phyloP scores from a whole-genome alignment of 371 early-diverging fungal genomes.

The Thermomucor indicae-seudaticae region DNA sequence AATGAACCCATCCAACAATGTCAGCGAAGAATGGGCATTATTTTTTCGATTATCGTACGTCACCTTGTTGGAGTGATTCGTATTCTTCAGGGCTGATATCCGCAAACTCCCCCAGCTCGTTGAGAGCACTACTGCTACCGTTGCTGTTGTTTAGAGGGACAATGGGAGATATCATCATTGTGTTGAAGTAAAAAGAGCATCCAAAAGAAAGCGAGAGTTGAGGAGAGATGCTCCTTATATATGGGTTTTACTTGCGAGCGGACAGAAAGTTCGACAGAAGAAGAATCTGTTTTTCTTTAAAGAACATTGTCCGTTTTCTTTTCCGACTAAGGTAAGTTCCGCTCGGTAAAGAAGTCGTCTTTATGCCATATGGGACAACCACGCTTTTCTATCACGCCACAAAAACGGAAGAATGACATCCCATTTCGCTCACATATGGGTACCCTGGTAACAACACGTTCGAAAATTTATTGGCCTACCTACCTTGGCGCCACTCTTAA shows the following conservation, averaged over 20 bases:
- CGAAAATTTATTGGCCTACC: too few species aligned
- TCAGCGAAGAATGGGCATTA: too few species aligned
- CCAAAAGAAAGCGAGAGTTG: background rate
- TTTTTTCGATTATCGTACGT: background rate
- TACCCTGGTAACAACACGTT: too few species aligned
- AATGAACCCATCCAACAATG: too few species aligned
- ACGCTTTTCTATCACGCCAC: too few species aligned
- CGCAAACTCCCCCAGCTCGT: background rate
- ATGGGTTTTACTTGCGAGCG: too few species aligned
- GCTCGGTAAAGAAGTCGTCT: background rate
- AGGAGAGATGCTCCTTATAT: too few species aligned
- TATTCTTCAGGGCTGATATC: constrained; percentile 11
- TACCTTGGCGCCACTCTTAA: too few species aligned
- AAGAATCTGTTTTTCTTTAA: constrained; percentile 1
- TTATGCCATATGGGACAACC: background rate
- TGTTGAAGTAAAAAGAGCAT: background rate
- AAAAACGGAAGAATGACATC: too few species aligned
- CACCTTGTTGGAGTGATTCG: constrained; percentile 17
- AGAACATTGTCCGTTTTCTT: constrained; percentile 3
- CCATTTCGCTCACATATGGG: too few species aligned
- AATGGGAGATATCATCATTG: background rate
- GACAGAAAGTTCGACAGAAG: too few species aligned
- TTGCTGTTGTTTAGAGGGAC: constrained; percentile 3
- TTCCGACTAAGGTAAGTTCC: too few species aligned
- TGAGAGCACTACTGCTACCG: background rate